Conservation (phyloP, 495 filamentous ascomycete species). For the Talaromyces proteolyticus region DNA sequence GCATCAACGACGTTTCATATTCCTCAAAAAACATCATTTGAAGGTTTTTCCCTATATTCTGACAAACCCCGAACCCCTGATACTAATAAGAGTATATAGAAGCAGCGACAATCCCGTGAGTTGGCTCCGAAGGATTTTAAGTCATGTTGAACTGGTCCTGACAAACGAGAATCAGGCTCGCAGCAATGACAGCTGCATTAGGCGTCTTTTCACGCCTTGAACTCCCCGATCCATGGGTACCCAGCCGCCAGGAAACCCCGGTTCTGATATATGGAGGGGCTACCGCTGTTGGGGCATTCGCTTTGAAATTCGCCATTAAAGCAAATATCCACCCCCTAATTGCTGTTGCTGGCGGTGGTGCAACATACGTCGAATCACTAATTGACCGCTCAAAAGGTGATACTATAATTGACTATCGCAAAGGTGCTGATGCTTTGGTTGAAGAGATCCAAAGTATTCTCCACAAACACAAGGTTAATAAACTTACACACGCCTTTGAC, state of each 20-base stretch:
- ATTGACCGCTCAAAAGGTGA: slow-evolving; percentile 64
- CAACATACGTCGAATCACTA: slow-evolving; percentile 48
- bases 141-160: not conserved
- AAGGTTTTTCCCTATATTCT: slow-evolving; percentile 24
- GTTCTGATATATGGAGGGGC: slow-evolving; percentile 64
- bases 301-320: slow-evolving; percentile 28
- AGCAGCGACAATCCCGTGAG: slow-evolving; percentile 51
- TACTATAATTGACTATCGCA: slow-evolving; percentile 64
- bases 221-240: slow-evolving; percentile 39
- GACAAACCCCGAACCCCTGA: not conserved
- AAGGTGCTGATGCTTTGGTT: slow-evolving; percentile 19
- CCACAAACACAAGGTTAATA: not conserved
- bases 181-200: slow-evolving; percentile 67
- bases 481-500: slow-evolving; percentile 48
- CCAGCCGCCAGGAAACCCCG: slow-evolving; percentile 37
- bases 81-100: slow-evolving; percentile 21
- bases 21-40: slow-evolving; percentile 55
- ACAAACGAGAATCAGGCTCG: slow-evolving; percentile 54
- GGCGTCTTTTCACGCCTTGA: slow-evolving; percentile 21
- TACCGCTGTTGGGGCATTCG: slow-evolving; percentile 61
- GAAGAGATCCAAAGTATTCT: slow-evolving; percentile 7
- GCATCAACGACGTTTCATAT: slow-evolving; percentile 64
- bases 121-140: not conserved
- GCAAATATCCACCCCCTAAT: slow-evolving; percentile 49
- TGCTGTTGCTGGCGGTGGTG: slow-evolving; percentile 56